Base-by-base conservation (phyloP, 129 eudicot genomes). In the Saposhnikovia divaricata region DNA sequence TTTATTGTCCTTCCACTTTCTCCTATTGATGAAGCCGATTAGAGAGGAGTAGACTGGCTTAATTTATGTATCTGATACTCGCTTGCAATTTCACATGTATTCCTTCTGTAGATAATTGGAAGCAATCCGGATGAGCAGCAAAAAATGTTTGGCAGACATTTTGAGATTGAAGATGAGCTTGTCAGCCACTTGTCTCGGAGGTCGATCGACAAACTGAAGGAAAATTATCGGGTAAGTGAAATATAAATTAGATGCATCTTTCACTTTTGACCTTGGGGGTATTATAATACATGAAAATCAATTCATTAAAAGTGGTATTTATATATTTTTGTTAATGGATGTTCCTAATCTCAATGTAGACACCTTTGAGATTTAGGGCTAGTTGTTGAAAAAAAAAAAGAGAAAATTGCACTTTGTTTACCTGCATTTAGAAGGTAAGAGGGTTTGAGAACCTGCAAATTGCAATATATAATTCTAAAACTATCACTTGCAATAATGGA, bases 101-200 rank as follows among this genome's bases (percentile, higher is more conserved):
- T 45, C 10, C 42, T 10, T 66, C 9, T 66, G 21, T 31, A 94
- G 98, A 94, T 94, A 66, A 87, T 90, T 42, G 97, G 98, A 53
- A 85, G 86, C 77, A 94, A 87, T 81, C 78, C 98, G 4, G 98
- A 94, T 75, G 98, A 94, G 84, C 97, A 91, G 74, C 97, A 91
- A 66, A 91, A 94, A 68, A 94, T 94, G 98, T 91, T 89, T 48
- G 97, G 97, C 42, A 86, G 98, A 77, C 98, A 94, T 85, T 94
- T 94, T 78, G 98, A 94, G 76, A 83, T 88, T 51, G 97, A 94
- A 75, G 98, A 94, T 78, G 96, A 94, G 84, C 98, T 94, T 77
- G 98, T 94, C 50, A 94, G 98, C 88, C 92, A 81, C 72, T 90
- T 94, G 44, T 88, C 96, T 10, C 90, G 98, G 86, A 86, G 73